These are phyloP conservation scores for Phytopythium ostracodes DNA, from an alignment of 352 stramenopile species.

Conservation along the genomic window DNA sequence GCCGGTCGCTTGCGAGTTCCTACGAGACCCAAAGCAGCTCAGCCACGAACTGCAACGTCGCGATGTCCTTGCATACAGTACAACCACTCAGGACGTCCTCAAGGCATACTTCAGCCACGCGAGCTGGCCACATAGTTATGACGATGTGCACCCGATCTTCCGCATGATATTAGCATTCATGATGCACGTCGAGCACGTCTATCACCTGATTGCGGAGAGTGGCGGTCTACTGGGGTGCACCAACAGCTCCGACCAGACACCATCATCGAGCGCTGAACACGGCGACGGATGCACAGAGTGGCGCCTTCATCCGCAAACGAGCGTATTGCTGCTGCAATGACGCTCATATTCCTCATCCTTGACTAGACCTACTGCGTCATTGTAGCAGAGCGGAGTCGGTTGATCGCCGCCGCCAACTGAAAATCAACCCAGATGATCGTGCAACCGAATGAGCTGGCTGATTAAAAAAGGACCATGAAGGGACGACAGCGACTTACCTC, in stretches of 20 bases:
- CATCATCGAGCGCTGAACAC: not conserved
- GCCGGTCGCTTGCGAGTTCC: conserved; percentile 33
- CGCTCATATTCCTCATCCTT: not conserved
- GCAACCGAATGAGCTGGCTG: not conserved
- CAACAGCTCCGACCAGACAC: not conserved
- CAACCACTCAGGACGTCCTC: conserved; percentile 16
- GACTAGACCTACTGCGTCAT: conserved; percentile 48
- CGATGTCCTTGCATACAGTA: conserved; percentile 6
- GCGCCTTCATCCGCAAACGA: not conserved
- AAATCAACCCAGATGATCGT: conserved; percentile 5
- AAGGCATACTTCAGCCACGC: conserved; percentile 31
- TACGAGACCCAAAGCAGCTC: conserved; percentile 26
- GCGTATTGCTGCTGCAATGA: not conserved
- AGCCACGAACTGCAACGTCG: conserved; percentile 15
- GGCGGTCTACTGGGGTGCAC: conserved; percentile 18
- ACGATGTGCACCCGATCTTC: conserved; percentile 22
- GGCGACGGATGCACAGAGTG: not conserved
- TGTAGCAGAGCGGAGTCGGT: conserved; percentile 71
- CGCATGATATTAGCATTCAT: conserved; percentile 33
- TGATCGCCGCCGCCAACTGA: conserved; percentile 85
- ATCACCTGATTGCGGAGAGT: conserved; percentile 17
- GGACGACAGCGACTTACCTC: conserved; percentile 36
- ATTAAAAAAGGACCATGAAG: not conserved
- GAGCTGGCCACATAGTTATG: conserved; percentile 27
- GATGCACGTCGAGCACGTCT: conserved; percentile 31